These are phyloP conservation scores for Pholiota conissans DNA, from an alignment of 768 basidiomycete genomes.

Conservation along the genomic window DNA sequence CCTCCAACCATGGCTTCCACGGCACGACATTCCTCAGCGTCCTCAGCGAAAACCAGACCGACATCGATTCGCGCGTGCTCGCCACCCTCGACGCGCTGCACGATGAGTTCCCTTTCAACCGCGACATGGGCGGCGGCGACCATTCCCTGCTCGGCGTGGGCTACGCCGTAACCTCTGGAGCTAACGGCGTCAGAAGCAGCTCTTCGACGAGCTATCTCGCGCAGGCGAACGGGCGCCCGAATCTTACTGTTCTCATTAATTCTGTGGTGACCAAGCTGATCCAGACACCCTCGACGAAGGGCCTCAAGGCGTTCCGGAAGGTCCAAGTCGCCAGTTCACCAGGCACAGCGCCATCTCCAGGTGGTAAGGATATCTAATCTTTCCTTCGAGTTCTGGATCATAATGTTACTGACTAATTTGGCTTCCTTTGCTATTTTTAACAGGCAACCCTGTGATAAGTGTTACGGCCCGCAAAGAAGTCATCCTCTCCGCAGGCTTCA, in stretches of 20 bases:
- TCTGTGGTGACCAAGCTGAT: constrained; percentile 30
- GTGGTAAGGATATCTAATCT: background rate
- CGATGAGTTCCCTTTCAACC: constrained; percentile 34
- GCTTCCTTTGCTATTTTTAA: background rate
- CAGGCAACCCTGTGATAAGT: background rate
- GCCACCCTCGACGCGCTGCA: constrained; percentile 31
- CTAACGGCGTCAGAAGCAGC: constrained; percentile 29
- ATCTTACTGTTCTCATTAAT: constrained; percentile 36
- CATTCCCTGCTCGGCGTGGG: constrained; percentile 29
- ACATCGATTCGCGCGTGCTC: constrained; percentile 33
- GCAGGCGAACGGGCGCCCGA: constrained; percentile 27
- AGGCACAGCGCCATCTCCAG: background rate
- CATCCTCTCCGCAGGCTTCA: constrained; percentile 37
- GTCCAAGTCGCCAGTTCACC: constrained; percentile 14
- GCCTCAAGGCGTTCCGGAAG: constrained; percentile 20
- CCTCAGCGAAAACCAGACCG: constrained; percentile 24
- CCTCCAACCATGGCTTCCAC: constrained; percentile 32
- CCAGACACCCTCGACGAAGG: constrained; percentile 11
- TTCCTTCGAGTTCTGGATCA: background rate
- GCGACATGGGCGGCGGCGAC: constrained; percentile 33
- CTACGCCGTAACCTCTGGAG: constrained; percentile 32
- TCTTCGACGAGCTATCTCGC: constrained; percentile 37
- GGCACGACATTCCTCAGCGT: constrained; percentile 35
- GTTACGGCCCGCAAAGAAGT: constrained; percentile 31
- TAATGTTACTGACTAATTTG: background rate